Base-by-base conservation (phyloP, 2,329 filamentous ascomycete species). In the Mycosphaerella arachidis region DNA sequence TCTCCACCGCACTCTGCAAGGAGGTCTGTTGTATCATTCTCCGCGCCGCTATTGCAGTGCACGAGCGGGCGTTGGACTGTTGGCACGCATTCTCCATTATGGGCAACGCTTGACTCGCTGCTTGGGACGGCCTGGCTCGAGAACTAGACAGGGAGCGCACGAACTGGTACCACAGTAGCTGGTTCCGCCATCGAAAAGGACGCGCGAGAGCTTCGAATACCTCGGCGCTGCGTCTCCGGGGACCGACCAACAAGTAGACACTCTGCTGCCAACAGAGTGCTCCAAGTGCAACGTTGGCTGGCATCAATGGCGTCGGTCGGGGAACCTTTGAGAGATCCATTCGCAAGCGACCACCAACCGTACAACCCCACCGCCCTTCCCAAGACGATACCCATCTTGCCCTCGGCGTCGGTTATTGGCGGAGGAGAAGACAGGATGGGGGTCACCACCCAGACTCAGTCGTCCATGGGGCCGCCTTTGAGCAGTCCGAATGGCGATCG, bases 251-350 rank as follows among this genome's bases (percentile, higher is more conserved):
- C 40, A 46, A 35, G 53, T 43, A 48, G 29, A 27, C 18, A 16
- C 33, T 45, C 9, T 45, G 27, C 43, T 13, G 52, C 33, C 12
- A 12, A 10, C 37, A 57, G 27, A 24, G 50, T 31, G 33, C 18
- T 48, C 37, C 30, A 31, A 24, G 20, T 27, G 27, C 50, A 10
- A 18, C 50, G 35, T 29, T 20, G 50, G 50, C 50, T 54, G 35
- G 48, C 27, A 43, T 62, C 64, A 56, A 80, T 80, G 78, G 77
- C 78, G 59, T 76, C 77, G 43, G 74, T 78, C 59, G 73, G 75
- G 57, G 76, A 78, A 51, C 70, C 73, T 59, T 72, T 77, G 64
- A 65, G 69, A 59, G 70, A 71, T 58, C 68, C 68, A 24, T 72
- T 72, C 59, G 62, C 66, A n/a, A 63, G 60, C 57, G 68, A 69